Conservation (phyloP, 805 yeast genomes). For the Martiniozyma abietophila region DNA sequence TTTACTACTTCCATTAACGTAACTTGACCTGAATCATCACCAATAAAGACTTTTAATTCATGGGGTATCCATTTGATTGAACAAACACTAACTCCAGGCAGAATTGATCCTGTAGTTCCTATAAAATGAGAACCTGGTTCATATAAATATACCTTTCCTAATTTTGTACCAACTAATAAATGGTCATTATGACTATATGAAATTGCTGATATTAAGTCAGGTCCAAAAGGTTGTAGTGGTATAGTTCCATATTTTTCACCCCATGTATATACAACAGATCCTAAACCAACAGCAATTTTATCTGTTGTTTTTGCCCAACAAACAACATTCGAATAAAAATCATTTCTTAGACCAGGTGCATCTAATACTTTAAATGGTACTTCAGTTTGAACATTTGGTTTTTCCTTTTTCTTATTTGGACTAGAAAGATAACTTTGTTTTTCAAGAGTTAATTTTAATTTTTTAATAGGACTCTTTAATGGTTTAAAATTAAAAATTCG, state of each 20-base stretch:
- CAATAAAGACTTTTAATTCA: constrained; percentile 39
- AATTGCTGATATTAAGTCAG: constrained; percentile 45
- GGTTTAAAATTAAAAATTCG: constrained; percentile 34
- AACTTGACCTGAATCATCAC: constrained; percentile 59
- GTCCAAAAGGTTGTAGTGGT: constrained; percentile 31
- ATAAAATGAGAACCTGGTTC: constrained; percentile 22
- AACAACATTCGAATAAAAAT: constrained; percentile 66
- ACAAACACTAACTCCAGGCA: constrained; percentile 36
- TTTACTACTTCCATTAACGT: constrained; percentile 32
- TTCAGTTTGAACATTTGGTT: constrained; percentile 26
- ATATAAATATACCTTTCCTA: constrained; percentile 38
- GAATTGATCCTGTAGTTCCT: constrained; percentile 16
- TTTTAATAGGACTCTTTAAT: constrained; percentile 12
- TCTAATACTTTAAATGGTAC: constrained; percentile 45
- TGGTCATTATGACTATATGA: constrained; percentile 41
- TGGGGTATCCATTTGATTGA: constrained; percentile 53
- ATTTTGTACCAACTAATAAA: constrained; percentile 47
- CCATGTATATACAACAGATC: constrained; percentile 54
- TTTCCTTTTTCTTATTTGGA: neutral
- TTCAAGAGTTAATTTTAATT: constrained; percentile 1
- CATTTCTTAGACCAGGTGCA: constrained; percentile 67
- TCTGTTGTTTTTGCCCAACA: constrained; percentile 55
- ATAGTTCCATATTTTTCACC: constrained; percentile 38
- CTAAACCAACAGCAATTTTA: constrained; percentile 59
- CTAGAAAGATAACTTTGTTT: neutral